Evolutionary conservation across 2,329 filamentous ascomycete species (phyloP).

Genomic region (Orbilia ellipsospora): DNA sequence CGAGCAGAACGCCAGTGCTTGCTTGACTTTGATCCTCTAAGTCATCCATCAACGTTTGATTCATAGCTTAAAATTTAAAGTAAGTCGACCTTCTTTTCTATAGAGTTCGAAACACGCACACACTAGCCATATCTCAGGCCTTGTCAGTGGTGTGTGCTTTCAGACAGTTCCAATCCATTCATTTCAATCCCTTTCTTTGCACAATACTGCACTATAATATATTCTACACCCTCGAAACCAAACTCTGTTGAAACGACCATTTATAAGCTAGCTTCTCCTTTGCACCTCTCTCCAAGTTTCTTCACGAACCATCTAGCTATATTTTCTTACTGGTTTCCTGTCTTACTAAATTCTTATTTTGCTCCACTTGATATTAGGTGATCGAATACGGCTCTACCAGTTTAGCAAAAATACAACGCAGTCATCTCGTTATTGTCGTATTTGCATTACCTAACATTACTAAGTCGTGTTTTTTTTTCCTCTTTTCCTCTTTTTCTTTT

Average conservation of each 20-base stretch:
- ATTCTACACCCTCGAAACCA: no score
- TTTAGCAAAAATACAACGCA: conserved; percentile 43
- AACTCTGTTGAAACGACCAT: neutral
- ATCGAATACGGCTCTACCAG: conserved; percentile 13
- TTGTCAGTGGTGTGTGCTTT: conserved; percentile 6
- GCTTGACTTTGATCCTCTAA: conserved; percentile 43
- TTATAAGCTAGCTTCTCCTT: conserved; percentile 23
- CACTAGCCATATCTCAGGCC: no score
- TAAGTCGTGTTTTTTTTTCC: conserved; percentile 2
- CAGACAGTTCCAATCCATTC: neutral
- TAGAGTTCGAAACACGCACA: conserved; percentile 45
- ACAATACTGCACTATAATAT: no score
- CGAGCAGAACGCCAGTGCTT: conserved; percentile 37
- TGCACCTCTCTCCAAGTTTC: no score
- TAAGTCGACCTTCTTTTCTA: conserved; percentile 42
- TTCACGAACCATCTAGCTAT: neutral
- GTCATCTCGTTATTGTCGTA: conserved; percentile 25
- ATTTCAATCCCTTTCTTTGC: no score
- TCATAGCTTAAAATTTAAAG: conserved; percentile 53
- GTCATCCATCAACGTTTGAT: conserved; percentile 47
- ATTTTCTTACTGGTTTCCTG: conserved; percentile 9
- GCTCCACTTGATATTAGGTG: conserved; percentile 30
- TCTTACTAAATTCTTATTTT: conserved; percentile 40
- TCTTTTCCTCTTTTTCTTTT: no score
- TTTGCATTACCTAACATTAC: conserved; percentile 28